Base-by-base conservation (phyloP, 345 rosid species). In the Salix brachista region DNA sequence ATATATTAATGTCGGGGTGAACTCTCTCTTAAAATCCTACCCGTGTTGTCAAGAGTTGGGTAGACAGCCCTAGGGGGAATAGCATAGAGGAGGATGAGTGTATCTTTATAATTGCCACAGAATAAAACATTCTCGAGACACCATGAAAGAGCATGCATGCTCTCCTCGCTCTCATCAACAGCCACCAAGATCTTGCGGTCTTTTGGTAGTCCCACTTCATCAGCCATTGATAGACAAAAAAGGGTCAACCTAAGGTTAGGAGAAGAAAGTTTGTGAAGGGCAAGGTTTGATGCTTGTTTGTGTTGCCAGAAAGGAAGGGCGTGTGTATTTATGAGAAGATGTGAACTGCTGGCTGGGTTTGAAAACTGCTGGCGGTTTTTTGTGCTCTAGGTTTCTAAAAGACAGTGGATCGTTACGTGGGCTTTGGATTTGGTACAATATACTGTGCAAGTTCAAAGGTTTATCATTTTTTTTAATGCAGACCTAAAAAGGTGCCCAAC, bases 71-170 rank as follows among this genome's bases (percentile, higher is more conserved):
- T 42, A 3, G 46, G 4, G 46, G 46, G 14, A 1, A 42, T 42
- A 42, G 46, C 46, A 42, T 42, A 42, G 14, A 42, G 46, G 14
- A 42, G 46, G 46, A 42, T 42, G 11, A 42, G 46, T 42, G 13
- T 42, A 10, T 42, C 46, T 3, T 11, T 42, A 3, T 11, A 42
- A 42, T 42, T 2, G 46, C 46, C 13, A 11, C 46, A 42, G 1
- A 42, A 42, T 21, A 87, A 21, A 18, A 75, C 68, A 75, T 90
- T 90, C 14, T 72, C 75, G 17, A 87, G 81, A 26, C 87, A 87
- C 94, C 94, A 90, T 1, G 86, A 70, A 19, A 90, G 87, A 16
- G 94, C 94, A 56, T 87, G 73, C 83, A 81, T 77, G 86, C 94
- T 89, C 85, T 90, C 91, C 58, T 80, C 90, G 32, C 91, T 75